Evolutionary conservation across 2,329 filamentous ascomycete genomes (phyloP).

Genomic region (Bipolaris cookei): DNA sequence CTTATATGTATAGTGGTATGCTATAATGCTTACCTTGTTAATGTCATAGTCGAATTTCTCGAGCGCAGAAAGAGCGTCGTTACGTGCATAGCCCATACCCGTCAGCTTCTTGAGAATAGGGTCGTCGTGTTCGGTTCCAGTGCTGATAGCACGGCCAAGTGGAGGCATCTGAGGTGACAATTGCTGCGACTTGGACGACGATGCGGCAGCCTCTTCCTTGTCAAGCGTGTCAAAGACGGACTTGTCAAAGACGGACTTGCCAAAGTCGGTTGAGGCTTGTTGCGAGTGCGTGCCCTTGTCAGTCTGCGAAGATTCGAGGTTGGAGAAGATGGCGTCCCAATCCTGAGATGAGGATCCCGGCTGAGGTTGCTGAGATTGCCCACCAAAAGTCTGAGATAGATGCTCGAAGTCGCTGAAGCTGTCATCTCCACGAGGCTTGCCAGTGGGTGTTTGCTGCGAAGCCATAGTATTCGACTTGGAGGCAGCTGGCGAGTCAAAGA

Average conservation of each 20-base stretch:
- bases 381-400: slow-evolving; percentile 51
- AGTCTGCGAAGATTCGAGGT: slow-evolving; percentile 64
- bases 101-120: slow-evolving; percentile 89
- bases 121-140: slow-evolving; percentile 83
- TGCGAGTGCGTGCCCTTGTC: slow-evolving; percentile 42
- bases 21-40: slow-evolving; percentile 72
- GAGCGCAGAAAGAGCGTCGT: slow-evolving; percentile 76
- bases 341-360: slow-evolving; percentile 66
- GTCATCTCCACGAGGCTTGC: slow-evolving; percentile 49
- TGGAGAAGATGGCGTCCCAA: slow-evolving; percentile 94
- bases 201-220: slow-evolving; percentile 40
- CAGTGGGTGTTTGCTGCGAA: slow-evolving; percentile 52
- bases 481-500: slow-evolving; percentile 72
- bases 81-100: slow-evolving; percentile 82
- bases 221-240: slow-evolving; percentile 48
- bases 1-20: background rate
- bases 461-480: slow-evolving; percentile 57
- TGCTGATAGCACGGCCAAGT: slow-evolving; percentile 72
- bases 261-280: slow-evolving; percentile 43
- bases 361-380: slow-evolving; percentile 48
- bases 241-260: slow-evolving; percentile 46
- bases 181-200: slow-evolving; percentile 34
- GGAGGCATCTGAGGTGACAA: slow-evolving; percentile 47
- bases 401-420: slow-evolving; percentile 60
- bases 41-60: slow-evolving; percentile 97